Evolutionary conservation across 148 eudicot species (phyloP), one percentile per base, ranked within the genome.

Genomic region (Vaccinium vitisidaea): DNA sequence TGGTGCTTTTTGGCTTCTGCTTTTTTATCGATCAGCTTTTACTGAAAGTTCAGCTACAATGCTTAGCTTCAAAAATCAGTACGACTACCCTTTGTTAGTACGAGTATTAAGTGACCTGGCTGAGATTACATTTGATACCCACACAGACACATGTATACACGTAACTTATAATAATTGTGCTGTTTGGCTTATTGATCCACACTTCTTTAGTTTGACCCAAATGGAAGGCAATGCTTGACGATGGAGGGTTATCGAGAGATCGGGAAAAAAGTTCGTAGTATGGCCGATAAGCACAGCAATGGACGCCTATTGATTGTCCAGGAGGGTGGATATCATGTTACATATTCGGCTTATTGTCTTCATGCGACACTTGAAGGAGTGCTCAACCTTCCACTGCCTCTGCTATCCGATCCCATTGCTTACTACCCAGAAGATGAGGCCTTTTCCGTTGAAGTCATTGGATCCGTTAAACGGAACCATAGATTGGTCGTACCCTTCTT

Each of bases 201-300:
- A 32, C 61, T 49, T 77, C 75, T 32, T 84, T 89, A 97, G 99
- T 97, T 97, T 91, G 99, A 97, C 84, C 94, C 99, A 56, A 97
- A 97, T 81, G 99, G 99, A 87, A 94, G 98, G 88, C 98, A 94
- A 75, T 97, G 99, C 88, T 90, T 97, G 92, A 92, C 98, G n/a
- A 94, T 95, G 98, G 94, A 94, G 77, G 98, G 99, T 49, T 97
- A 97, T 78, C 88, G 98, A 50, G 86, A 86, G 77, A 83, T 95
- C 30, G 96, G 92, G 56, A 86, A 82, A 63, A 83, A 85, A 39
- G 82, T 93, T 55, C 95, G 94, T 19, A 85, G 75, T 30, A 77
- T 97, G 77, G 98, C 99, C 3, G 86, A 97, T 85, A 85, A 83
- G 56, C 90, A 93, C 81, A 82, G 95, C 71, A 23, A 88, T 49